Conservation (phyloP, 2,329 filamentous ascomycete genomes). For the Biscogniauxia sp. region DNA sequence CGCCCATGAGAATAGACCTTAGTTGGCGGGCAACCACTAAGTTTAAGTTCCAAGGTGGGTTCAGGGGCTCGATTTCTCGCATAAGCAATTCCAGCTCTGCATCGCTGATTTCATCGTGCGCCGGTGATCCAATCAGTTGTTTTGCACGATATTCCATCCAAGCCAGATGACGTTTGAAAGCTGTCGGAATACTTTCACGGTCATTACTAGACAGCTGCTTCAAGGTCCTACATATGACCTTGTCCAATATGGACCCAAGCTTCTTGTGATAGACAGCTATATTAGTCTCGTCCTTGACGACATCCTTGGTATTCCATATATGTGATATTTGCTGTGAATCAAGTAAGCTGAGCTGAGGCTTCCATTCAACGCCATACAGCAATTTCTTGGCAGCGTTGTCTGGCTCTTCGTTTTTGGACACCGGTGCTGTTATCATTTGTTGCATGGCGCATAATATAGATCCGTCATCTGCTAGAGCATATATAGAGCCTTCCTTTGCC, state of each 20-base stretch:
- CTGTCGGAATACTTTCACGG: constrained; percentile 15
- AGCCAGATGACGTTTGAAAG: constrained; percentile 26
- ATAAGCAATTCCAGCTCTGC: constrained; percentile 27
- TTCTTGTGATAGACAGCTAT: constrained; percentile 20
- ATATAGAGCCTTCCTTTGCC: constrained; percentile 30
- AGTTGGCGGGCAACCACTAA: constrained; percentile 31
- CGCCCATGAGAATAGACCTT: constrained; percentile 30
- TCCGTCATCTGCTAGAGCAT: constrained; percentile 31
- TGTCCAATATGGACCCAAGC: constrained; percentile 21
- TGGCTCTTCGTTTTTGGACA: constrained; percentile 21
- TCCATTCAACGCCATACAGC: constrained; percentile 37
- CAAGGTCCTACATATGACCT: constrained; percentile 17
- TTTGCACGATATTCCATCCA: constrained; percentile 33
- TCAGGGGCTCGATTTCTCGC: constrained; percentile 24
- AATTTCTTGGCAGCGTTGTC: constrained; percentile 25
- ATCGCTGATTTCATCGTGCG: constrained; percentile 20
- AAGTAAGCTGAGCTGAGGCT: constrained; percentile 38
- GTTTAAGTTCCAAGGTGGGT: constrained; percentile 33
- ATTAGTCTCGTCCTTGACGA: constrained; percentile 22
- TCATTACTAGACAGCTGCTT: constrained; percentile 18
- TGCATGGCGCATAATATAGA: constrained; percentile 28
- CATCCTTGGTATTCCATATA: constrained; percentile 21
- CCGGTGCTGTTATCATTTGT: constrained; percentile 23
- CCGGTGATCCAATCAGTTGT: constrained; percentile 14
- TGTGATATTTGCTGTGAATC: constrained; percentile 25